Evolutionary conservation across 768 basidiomycete species (phyloP), one percentile per base, ranked within the genome.

Genomic region (Lentinula aciculospora): DNA sequence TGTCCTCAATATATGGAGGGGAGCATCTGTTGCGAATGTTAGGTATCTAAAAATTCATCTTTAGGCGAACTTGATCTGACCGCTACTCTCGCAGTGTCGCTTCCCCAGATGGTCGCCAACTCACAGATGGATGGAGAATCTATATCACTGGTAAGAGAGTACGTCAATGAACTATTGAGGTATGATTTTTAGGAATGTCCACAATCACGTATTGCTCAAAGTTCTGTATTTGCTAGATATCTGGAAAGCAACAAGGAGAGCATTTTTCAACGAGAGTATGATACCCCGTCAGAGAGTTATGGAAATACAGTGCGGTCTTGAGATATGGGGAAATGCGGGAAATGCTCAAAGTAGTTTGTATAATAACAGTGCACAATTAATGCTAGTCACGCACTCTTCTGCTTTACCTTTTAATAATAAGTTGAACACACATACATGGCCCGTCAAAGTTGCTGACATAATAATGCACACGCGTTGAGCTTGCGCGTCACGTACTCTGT

Each of bases 11-110:
- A 6, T 98, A 98, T 65, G 97, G 96, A 1, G 94, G 92, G 5
- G 96, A 98, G 67, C 97, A 99, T 71, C 69, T 99, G 3, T 68
- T 98, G 60, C 77, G 96, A 53, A 88, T 98, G 83, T 75, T 98
- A 55, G 96, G 96, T 96, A 83, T 77, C 49, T 28, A 7, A 40
- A 42, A 21, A 10, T 21, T 36, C 21, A 10, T 32, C 19, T 46
- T 23, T 51, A 60, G 25, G 36, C 63, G 19, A 5, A 2, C 10
- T 42, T 66, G 53, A 67, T 32, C 23, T 42, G 47, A 59, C 25
- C 8, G 2, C 32, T 1, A n/a, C 31, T n/a, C 27, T 40, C 51
- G 37, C 61, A 97, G 96, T 98, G 70, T 93, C 88, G 62, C 77
- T 98, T 37, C 97, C 96, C 1, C 83, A 85, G 63, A 94, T 97